phyloP scores from a whole-genome alignment of 2,329 filamentous ascomycete genomes.

The Xylariaceae sp. region DNA sequence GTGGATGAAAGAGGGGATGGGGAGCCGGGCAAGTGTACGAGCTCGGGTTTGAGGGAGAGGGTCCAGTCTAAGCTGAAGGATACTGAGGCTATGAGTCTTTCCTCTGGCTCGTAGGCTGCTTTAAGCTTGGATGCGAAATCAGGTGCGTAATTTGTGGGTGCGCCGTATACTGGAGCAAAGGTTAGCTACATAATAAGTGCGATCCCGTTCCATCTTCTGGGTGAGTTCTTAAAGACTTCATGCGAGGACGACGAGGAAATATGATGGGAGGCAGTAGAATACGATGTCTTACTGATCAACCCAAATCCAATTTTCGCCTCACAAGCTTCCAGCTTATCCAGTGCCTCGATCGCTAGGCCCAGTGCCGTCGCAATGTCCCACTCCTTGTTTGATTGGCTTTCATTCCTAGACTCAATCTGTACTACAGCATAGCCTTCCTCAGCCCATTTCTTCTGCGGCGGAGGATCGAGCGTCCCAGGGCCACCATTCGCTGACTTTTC shows the following conservation, averaged over 20 bases:
- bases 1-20: background rate
- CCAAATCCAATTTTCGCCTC: constrained; percentile 48
- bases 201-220: background rate
- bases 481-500: background rate
- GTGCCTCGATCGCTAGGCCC: constrained; percentile 21
- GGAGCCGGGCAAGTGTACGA: constrained; percentile 40
- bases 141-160: constrained; percentile 31
- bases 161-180: constrained; percentile 28
- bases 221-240: too few relatives aligned
- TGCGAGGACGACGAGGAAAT: too few relatives aligned
- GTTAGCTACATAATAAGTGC: constrained; percentile 6
- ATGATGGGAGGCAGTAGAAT: too few relatives aligned
- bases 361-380: constrained; percentile 17
- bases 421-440: constrained; percentile 72
- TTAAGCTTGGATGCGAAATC: constrained; percentile 22
- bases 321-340: constrained; percentile 37
- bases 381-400: constrained; percentile 13
- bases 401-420: constrained; percentile 51
- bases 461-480: constrained; percentile 50
- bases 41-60: constrained; percentile 31
- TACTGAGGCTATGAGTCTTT: constrained; percentile 40
- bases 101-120: constrained; percentile 27
- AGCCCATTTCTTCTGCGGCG: constrained; percentile 69
- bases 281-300: constrained; percentile 42
- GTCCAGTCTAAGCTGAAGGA: constrained; percentile 40